Base-by-base conservation (phyloP, 192 early-diverging fungal genomes). In the Linnemannia elongata region DNA sequence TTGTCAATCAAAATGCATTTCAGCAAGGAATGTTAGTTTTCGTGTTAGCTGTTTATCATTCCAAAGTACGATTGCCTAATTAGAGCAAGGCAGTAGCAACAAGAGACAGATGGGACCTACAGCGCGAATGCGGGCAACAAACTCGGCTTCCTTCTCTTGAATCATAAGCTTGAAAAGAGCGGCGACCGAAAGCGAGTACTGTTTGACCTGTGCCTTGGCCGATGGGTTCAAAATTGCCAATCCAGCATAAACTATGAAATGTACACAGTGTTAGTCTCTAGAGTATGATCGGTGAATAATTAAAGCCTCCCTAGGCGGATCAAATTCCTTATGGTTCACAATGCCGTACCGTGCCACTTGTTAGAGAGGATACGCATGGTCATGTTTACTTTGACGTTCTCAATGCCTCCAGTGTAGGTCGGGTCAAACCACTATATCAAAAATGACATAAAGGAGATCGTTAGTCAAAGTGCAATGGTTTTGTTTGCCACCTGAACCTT, bases 151-250 rank as follows among this genome's bases (percentile, higher is more conserved):
- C 39, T 94, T 93, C 57, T 97, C 97, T 41, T 94, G 94, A 42
- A 99, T 95, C 98, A 99, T 99, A 72, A 97, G 85, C 77, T 97
- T 97, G 90, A 98, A 99, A 76, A 99, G 89, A 39, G 96, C 97
- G 0, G 95, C 93, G 33, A 97, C 97, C 1, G 96, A 97, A 41
- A 94, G 88, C 42, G 97, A 95, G 77, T 97, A 99, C 91, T 99
- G 97, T 27, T 91, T 88, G 24, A 99, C 93, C 81, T 99, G 98
- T 36, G 89, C 88, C 55, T 92, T 92, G 9, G 98, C 98, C 78
- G 90, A 92, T 8, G 98, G 97, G 82, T 99, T 99, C 90, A 99
- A 90, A 20, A 99, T 95, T 12, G 97, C 98, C 30, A 99, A 89
- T 0, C 97, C 95, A 93, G 85, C 79, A 57, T 75, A 76, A 0